phyloP scores from a whole-genome alignment of 1,139 yeast genomes.

The Debaryomycetaceae sp. region DNA sequence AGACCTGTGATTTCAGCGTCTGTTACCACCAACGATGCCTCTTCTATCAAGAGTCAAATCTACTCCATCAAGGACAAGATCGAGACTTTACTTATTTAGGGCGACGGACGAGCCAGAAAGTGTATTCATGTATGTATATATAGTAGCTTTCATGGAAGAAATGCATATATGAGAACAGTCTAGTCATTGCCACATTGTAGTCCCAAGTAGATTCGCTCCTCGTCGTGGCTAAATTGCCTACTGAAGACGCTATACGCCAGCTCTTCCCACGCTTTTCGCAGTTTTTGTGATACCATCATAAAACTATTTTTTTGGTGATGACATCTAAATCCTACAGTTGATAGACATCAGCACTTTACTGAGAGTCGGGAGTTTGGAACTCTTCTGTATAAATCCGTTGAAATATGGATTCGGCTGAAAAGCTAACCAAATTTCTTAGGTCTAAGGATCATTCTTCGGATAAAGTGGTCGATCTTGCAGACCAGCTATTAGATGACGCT shows the following conservation, averaged over 20 bases:
- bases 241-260: no score
- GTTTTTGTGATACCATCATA: neutral
- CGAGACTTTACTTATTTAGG: slow-evolving; percentile 90
- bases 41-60: slow-evolving; percentile 95
- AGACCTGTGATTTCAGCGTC: slow-evolving; percentile 99
- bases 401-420: slow-evolving; percentile 46
- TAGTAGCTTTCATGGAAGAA: neutral
- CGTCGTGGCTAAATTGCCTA: no score
- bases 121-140: neutral
- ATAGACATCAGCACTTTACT: neutral
- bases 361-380: neutral
- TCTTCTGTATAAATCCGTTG: neutral
- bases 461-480: slow-evolving; percentile 43
- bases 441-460: slow-evolving; percentile 46
- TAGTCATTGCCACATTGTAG: no score
- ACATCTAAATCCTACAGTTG: neutral
- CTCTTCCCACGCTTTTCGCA: neutral
- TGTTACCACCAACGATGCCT: slow-evolving; percentile 97
- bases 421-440: slow-evolving; percentile 61
- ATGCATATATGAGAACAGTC: neutral
- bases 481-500: slow-evolving; percentile 34
- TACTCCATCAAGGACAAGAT: slow-evolving; percentile 98
- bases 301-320: neutral
- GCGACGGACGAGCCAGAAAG: neutral
- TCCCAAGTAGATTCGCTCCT: no score